Evolutionary conservation across 1,284 basidiomycete genomes (phyloP).

Genomic region (Melampsora larici-populina): DNA sequence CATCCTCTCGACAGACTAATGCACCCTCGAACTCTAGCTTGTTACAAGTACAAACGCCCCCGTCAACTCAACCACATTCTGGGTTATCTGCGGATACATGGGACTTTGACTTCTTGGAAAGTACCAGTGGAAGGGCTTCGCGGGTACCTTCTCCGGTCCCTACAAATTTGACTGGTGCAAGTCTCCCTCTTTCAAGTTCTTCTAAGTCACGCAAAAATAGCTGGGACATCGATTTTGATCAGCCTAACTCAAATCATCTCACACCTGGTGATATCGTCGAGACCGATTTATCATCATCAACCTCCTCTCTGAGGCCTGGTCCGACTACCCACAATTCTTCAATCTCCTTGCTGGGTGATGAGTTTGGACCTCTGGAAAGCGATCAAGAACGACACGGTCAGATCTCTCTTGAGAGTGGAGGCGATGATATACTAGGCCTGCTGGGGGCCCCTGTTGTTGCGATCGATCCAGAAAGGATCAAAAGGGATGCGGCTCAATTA

Average conservation of each 20-base stretch:
- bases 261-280: no score
- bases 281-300: neutral
- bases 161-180: neutral
- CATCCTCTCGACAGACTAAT: neutral
- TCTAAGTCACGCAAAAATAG: slow-evolving; percentile 13
- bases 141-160: neutral
- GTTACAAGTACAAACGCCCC: neutral
- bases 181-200: neutral
- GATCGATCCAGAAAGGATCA: slow-evolving; percentile 16
- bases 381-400: neutral
- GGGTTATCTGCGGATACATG: neutral
- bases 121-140: slow-evolving; percentile 5
- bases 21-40: neutral
- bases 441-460: slow-evolving; percentile 21
- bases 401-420: neutral
- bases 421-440: slow-evolving; percentile 27
- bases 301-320: neutral
- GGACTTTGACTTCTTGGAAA: slow-evolving; percentile 4
- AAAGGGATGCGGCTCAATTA: slow-evolving; percentile 13
- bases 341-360: slow-evolving; percentile 24
- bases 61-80: neutral
- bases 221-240: slow-evolving; percentile 37
- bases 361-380: slow-evolving; percentile 31
- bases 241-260: neutral
- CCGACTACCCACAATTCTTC: neutral